A percentile compares a stretch with the other conserved stretches of the same genome.
Evolutionary conservation across 1,284 basidiomycete genomes (phyloP).

Genomic region (Cerrena zonata): DNA sequence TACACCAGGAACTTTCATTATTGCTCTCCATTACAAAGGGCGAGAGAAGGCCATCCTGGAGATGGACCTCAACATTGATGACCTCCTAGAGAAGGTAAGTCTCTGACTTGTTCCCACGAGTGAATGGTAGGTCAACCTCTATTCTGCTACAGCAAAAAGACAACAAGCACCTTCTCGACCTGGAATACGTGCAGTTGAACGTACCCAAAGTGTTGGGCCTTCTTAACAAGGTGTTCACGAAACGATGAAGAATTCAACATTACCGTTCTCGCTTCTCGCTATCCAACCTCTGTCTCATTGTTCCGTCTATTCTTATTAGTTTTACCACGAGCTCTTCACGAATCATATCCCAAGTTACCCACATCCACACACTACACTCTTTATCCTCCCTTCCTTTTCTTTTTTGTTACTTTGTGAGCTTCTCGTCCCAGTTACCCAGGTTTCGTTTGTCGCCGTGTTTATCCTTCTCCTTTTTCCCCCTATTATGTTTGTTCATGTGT

Average conservation of each 20-base stretch:
- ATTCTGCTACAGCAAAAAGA: constrained; percentile 80
- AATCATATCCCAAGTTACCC: neutral
- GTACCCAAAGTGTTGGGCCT: constrained; percentile 90
- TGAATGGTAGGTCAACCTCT: neutral
- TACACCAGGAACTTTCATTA: constrained; percentile 96
- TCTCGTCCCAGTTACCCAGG: neutral
- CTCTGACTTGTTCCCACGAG: constrained; percentile 1
- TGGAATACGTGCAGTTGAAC: constrained; percentile 96
- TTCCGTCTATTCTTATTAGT: neutral
- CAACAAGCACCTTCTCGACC: constrained; percentile 89
- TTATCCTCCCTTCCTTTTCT: neutral
- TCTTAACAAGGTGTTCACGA: constrained; percentile 86
- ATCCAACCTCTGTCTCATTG: neutral
- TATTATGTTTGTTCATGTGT: neutral
- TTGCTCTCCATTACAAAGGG: constrained; percentile 96
- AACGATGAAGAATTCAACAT: constrained; percentile 69
- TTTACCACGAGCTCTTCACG: neutral
- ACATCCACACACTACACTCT: neutral
- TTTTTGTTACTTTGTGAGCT: neutral
- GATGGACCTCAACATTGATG: constrained; percentile 99
- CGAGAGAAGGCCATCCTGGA: constrained; percentile 98
- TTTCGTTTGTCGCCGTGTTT: neutral
- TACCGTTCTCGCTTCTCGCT: neutral
- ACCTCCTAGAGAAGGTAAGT: constrained; percentile 87
- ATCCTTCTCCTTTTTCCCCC: neutral